These are phyloP conservation scores for Brassica nigra DNA, from an alignment of 345 rosid species.

Conservation along the genomic window DNA sequence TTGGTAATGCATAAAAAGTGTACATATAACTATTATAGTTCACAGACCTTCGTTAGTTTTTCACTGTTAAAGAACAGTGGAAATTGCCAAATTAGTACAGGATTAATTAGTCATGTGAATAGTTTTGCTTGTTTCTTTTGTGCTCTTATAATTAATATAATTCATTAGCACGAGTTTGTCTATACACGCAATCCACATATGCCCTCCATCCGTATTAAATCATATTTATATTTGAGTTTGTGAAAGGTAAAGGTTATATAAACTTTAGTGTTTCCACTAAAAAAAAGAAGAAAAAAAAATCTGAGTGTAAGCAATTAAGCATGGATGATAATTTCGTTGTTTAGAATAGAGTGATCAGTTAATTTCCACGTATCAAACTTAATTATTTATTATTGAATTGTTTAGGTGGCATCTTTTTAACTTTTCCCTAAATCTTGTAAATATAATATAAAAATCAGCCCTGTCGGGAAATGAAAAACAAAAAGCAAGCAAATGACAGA, in stretches of 20 bases:
- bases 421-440: conserved; percentile 31
- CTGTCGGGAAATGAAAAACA: conserved; percentile 45
- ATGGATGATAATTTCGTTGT: conserved; percentile 16
- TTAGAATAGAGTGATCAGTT: conserved; percentile 11
- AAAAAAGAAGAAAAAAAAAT: background rate
- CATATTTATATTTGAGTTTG: conserved; percentile 5
- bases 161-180: background rate
- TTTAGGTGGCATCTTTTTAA: conserved; percentile 36
- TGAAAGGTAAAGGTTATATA: background rate
- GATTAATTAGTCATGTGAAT: conserved; percentile 38
- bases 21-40: conserved; percentile 21
- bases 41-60: conserved; percentile 40
- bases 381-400: conserved; percentile 15
- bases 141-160: conserved; percentile 5
- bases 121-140: conserved; percentile 15
- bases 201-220: background rate
- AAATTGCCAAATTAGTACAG: conserved; percentile 36
- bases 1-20: conserved; percentile 23
- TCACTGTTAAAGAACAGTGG: conserved; percentile 38
- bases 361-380: conserved; percentile 37
- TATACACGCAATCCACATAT: conserved; percentile 24
- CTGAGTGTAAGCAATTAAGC: background rate
- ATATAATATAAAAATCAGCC: conserved; percentile 26
- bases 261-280: background rate
- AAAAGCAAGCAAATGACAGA: conserved; percentile 40